A percentile compares a stretch with the other conserved stretches of the same genome.
Evolutionary conservation across 2,329 filamentous ascomycete species (phyloP).

Genomic region (Fusarium sp.): DNA sequence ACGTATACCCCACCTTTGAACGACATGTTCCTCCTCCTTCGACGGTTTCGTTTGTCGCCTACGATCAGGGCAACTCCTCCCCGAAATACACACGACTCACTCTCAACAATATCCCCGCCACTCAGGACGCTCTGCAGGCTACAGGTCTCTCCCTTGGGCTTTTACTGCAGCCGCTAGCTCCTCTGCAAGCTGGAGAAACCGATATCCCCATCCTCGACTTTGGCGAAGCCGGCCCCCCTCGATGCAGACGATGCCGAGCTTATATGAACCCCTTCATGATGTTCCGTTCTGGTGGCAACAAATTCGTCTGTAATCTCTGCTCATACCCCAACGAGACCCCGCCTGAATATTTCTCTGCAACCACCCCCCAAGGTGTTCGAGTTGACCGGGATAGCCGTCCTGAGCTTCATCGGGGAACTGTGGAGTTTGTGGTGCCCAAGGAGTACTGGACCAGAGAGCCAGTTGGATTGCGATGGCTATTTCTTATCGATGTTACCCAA

Average conservation of each 20-base stretch:
- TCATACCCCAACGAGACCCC: slow-evolving; percentile 96
- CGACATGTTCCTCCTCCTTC: slow-evolving; percentile 92
- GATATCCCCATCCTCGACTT: slow-evolving; percentile 95
- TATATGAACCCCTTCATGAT: slow-evolving; percentile 99
- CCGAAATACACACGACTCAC: slow-evolving; percentile 94
- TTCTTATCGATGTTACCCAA: slow-evolving; percentile 93
- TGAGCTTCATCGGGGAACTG: slow-evolving; percentile 90
- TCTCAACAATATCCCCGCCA: slow-evolving; percentile 92
- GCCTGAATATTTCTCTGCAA: slow-evolving; percentile 92
- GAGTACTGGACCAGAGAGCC: slow-evolving; percentile 99
- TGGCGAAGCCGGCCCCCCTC: slow-evolving; percentile 88
- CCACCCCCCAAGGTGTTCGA: slow-evolving; percentile 86
- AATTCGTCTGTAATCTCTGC: slow-evolving; percentile 98
- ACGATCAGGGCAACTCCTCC: slow-evolving; percentile 95
- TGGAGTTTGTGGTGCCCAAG: slow-evolving; percentile 96
- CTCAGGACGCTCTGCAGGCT: slow-evolving; percentile 81
- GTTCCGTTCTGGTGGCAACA: slow-evolving; percentile 93
- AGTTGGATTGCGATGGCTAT: slow-evolving; percentile 88
- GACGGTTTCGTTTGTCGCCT: slow-evolving; percentile 90
- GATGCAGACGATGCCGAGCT: slow-evolving; percentile 91
- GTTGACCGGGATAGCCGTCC: slow-evolving; percentile 91
- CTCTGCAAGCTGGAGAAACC: slow-evolving; percentile 85
- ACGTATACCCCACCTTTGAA: slow-evolving; percentile 96
- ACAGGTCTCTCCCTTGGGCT: slow-evolving; percentile 91
- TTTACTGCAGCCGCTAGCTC: slow-evolving; percentile 88